phyloP scores from a whole-genome alignment of 2,329 filamentous ascomycete genomes.

The Aspergillus alliaceus region DNA sequence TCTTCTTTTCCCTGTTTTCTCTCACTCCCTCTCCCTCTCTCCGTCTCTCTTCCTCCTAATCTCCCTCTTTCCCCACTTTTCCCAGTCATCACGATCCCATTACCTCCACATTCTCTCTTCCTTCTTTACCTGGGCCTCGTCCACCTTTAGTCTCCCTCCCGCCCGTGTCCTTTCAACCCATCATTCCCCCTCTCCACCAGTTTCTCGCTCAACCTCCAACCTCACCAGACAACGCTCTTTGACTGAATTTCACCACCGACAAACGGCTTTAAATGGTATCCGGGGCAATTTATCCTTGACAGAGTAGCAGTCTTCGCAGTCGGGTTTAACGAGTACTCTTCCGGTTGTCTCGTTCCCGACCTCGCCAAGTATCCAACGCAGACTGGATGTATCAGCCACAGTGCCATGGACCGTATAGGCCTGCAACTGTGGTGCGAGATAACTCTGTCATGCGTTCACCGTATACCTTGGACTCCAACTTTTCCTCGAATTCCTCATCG shows the following conservation, averaged over 20 bases:
- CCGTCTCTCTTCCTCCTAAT: conserved; percentile 18
- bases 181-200: neutral
- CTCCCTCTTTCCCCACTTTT: conserved; percentile 17
- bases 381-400: conserved; percentile 33
- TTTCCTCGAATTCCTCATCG: conserved; percentile 19
- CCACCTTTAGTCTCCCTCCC: conserved; percentile 16
- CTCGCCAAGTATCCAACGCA: conserved; percentile 12
- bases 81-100: conserved; percentile 17
- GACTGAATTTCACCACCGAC: neutral
- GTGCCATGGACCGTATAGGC: conserved; percentile 33
- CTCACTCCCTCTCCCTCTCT: neutral
- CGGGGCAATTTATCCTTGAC: neutral
- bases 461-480: conserved; percentile 17
- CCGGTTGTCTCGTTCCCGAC: neutral
- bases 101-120: conserved; percentile 7
- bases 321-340: neutral
- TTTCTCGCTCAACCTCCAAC: neutral
- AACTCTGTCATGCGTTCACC: conserved; percentile 30
- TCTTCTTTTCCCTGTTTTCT: conserved; percentile 11
- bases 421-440: conserved; percentile 24
- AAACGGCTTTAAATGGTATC: neutral
- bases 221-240: neutral
- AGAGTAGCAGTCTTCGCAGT: neutral
- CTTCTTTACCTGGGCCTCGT: conserved; percentile 8
- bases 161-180: conserved; percentile 8